Evolutionary conservation across 2,329 filamentous ascomycete genomes (phyloP).

Genomic region (Fusarium sp.): DNA sequence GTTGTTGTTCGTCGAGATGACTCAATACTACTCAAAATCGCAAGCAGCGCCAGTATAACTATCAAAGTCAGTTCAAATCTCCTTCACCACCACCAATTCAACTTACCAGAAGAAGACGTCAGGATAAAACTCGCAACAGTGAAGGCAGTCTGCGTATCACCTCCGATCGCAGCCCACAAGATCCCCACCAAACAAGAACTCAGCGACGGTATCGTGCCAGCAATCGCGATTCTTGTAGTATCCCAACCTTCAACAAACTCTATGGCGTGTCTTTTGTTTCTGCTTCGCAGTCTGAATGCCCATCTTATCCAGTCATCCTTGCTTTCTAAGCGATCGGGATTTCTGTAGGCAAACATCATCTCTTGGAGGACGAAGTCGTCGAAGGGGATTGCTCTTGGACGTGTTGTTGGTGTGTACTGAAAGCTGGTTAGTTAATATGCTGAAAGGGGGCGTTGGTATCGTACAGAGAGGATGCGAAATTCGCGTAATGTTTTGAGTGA

Average conservation of each 20-base stretch:
- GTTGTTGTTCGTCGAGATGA: background rate
- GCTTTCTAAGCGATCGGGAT: background rate
- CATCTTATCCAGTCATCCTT: background rate
- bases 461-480: background rate
- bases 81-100: no score
- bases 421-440: background rate
- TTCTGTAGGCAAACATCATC: background rate
- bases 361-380: background rate
- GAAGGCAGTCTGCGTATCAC: no score
- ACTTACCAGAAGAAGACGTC: no score
- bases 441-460: background rate
- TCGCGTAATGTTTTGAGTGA: no score
- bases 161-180: no score
- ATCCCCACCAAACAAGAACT: background rate
- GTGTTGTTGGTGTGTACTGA: background rate
- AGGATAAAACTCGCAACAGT: no score
- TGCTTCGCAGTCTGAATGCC: background rate
- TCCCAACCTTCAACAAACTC: background rate
- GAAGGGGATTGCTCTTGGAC: background rate
- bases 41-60: background rate
- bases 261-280: background rate
- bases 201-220: background rate
- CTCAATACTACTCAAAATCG: background rate
- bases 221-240: background rate
- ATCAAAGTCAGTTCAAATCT: no score